phyloP scores from a whole-genome alignment of 2,329 filamentous ascomycete species.

The Byssoonygena ceratinophila region DNA sequence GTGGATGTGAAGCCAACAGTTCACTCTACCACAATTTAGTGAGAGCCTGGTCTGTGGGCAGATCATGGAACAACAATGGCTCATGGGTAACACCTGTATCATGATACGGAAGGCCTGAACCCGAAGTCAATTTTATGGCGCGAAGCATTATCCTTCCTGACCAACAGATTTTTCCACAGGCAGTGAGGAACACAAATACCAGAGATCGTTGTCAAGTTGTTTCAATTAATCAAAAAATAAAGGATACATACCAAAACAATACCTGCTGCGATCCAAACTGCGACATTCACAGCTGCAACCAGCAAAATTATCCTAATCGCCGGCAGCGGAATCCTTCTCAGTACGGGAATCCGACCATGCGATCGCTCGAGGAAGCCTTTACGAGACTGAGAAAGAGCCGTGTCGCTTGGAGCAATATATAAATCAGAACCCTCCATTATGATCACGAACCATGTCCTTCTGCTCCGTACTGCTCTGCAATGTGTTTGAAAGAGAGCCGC shows the following conservation, averaged over 20 bases:
- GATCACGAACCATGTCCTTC: background rate
- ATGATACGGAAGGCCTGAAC: background rate
- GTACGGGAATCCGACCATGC: constrained; percentile 44
- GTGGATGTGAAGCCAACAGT: background rate
- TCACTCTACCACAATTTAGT: too few relatives aligned
- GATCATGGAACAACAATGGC: background rate
- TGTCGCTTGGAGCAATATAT: background rate
- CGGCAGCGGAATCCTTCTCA: constrained; percentile 47
- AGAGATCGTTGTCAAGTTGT: background rate
- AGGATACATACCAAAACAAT: constrained; percentile 48
- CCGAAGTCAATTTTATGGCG: background rate
- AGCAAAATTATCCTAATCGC: constrained; percentile 48
- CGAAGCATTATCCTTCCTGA: background rate
- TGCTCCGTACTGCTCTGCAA: too few relatives aligned
- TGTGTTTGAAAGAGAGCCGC: too few relatives aligned
- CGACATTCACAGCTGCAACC: constrained; percentile 44
- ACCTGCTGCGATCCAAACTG: constrained; percentile 49
- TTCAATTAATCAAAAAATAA: too few relatives aligned
- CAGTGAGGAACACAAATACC: background rate
- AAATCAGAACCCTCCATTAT: background rate
- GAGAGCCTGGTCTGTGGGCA: too few relatives aligned
- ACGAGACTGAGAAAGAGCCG: background rate
- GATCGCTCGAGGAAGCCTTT: constrained; percentile 32
- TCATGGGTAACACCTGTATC: background rate
- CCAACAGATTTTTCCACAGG: background rate